Evolutionary conservation across 148 eudicot species (phyloP), one percentile per base, ranked within the genome.

Genomic region (Simmondsia chinensis): DNA sequence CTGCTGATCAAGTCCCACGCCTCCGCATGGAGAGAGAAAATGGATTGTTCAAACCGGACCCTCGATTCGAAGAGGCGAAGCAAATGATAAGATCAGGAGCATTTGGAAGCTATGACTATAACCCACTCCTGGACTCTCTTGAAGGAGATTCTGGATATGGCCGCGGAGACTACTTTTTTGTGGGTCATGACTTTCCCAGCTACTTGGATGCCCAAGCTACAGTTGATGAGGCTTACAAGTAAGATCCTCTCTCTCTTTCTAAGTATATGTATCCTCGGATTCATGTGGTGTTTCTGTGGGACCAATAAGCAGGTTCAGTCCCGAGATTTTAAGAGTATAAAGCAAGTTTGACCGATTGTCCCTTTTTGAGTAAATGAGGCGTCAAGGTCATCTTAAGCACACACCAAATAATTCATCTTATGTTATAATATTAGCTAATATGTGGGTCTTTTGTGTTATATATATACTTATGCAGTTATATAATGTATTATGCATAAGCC

Each of bases 211-310:
- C 83, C 25, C 99, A 93, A 54, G 79, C 69, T 57, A 79, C 61
- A 70, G 95, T 91, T 40, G 99, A 91, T 44, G 77, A 82, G 66
- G 99, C 95, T 57, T 91, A 91, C 77, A 86, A 91, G 95, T 91
- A 91, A 68, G 83, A 50, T 21, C 50, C 15, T 9, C 31, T 10
- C 4, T 50, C 5, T 20, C 12, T 24, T 31, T 7, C 4, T 1
- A 3, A 31, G 13, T 23, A 11, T 1, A 29, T 7, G n/a, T 30
- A 14, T 3, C 4, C 8, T 3, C 26, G 16, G 28, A 19, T 23
- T 0, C n/a, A 9, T 7, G 4, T 43, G 5, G 15, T 35, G 4
- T 5, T 7, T 7, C 12, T 6, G 25, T 3, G 9, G 17, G 2
- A 24, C 15, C 16, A 17, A 52, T 1, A 20, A 17, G n/a, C 6